A percentile compares a stretch with the other conserved stretches of the same genome.
phyloP scores from a whole-genome alignment of 2,329 filamentous ascomycete species.

The Tolypocladium ophioglossoides region DNA sequence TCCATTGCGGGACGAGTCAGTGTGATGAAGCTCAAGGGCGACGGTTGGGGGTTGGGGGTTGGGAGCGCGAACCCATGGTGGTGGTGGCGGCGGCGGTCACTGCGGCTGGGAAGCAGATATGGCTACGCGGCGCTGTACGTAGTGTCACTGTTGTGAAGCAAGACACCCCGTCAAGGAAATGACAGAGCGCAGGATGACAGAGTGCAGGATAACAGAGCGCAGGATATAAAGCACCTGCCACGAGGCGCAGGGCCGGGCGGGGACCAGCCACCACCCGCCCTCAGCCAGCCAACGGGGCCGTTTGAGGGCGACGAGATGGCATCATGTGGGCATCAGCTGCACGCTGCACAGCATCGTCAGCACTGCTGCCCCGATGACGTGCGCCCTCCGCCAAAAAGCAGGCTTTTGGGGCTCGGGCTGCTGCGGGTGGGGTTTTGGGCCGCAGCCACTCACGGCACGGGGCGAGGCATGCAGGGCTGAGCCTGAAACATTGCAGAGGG shows the following conservation, averaged over 20 bases:
- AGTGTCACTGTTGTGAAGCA: not conserved
- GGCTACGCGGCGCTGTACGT: too few relatives aligned
- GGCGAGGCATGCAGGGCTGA: not conserved
- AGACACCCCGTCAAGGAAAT: too few relatives aligned
- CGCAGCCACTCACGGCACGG: not conserved
- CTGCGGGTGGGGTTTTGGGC: not conserved
- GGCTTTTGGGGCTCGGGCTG: not conserved
- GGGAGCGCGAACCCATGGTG: not conserved
- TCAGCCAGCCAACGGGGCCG: not conserved
- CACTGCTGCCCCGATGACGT: not conserved
- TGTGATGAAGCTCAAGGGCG: not conserved
- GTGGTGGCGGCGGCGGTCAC: not conserved
- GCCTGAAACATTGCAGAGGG: not conserved
- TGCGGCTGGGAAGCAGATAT: not conserved
- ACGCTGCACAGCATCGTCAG: not conserved
- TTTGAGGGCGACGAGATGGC: not conserved
- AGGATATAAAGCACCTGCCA: not conserved
- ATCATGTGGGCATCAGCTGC: conserved; percentile 2
- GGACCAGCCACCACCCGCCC: too few relatives aligned
- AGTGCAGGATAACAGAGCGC: not conserved
- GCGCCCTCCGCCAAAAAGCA: not conserved
- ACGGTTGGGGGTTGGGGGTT: too few relatives aligned
- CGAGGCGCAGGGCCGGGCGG: not conserved
- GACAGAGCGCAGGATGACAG: too few relatives aligned
- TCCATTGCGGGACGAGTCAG: conserved; percentile 11